Conservation (phyloP, 225 moss, liverwort and hornwort species). For the Bryum argenteum region DNA sequence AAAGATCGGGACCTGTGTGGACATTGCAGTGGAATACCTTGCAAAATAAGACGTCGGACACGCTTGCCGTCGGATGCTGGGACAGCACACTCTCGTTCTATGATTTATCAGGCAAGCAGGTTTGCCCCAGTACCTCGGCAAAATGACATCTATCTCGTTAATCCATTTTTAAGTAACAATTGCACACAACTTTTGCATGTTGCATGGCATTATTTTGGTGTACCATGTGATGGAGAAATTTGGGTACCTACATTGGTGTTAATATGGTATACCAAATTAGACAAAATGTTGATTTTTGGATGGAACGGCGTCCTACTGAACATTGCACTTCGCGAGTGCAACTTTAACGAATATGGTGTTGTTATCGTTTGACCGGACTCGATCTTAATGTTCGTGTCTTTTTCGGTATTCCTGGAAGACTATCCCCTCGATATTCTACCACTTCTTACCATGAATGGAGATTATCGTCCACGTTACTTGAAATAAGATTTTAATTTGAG, state of each 20-base stretch:
- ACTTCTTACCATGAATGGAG: background rate
- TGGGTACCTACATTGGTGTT: too few species aligned
- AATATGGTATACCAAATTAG: too few species aligned
- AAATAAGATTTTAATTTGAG: background rate
- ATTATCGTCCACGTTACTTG: background rate
- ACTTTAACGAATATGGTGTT: too few species aligned
- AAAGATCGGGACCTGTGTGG: slow-evolving; percentile 85
- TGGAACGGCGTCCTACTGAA: too few species aligned
- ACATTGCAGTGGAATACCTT: slow-evolving; percentile 83
- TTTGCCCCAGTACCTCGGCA: slow-evolving; percentile 62
- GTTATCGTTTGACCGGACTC: background rate
- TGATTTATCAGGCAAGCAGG: slow-evolving; percentile 99
- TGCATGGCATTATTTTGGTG: too few species aligned
- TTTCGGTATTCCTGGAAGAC: background rate
- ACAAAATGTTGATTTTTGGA: too few species aligned
- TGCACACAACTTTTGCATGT: too few species aligned
- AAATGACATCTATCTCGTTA: slow-evolving; percentile 5
- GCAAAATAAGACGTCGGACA: slow-evolving; percentile 75
- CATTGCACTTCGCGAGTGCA: too few species aligned
- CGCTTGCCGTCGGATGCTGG: slow-evolving; percentile 93
- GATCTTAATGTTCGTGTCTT: background rate
- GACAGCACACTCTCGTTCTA: slow-evolving; percentile 94
- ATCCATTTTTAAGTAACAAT: too few species aligned
- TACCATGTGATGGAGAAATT: too few species aligned
- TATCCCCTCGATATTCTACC: background rate